Conservation (phyloP, 176 grass and related monocot genomes). For the Oryza rufipogon region DNA sequence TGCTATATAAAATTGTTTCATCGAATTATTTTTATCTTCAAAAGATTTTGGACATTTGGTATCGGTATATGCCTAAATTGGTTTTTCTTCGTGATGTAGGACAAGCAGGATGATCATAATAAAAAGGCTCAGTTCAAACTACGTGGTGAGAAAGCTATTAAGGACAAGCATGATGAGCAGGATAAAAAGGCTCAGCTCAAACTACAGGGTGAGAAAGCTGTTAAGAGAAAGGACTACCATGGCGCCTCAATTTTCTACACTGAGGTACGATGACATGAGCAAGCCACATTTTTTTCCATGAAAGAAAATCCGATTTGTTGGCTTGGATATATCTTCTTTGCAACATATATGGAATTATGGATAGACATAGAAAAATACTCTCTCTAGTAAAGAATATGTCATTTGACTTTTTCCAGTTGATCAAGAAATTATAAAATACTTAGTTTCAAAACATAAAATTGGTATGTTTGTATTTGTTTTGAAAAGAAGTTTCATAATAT, state of each 20-base stretch:
- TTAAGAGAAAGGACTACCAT: conserved; percentile 45
- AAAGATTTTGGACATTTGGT: not conserved
- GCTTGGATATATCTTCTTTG: not conserved
- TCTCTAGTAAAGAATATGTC: no score
- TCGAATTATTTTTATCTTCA: conserved; percentile 14
- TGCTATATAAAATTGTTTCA: conserved; percentile 6
- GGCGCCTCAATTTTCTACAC: conserved; percentile 22
- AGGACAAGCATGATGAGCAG: conserved; percentile 18
- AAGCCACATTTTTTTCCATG: not conserved
- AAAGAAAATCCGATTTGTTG: not conserved
- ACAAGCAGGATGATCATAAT: conserved; percentile 7
- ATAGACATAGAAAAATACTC: no score
- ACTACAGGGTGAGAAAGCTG: conserved; percentile 38
- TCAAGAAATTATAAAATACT: not conserved
- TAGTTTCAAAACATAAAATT: not conserved
- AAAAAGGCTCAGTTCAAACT: conserved; percentile 35
- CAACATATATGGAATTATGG: not conserved
- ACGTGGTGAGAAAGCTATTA: conserved; percentile 37
- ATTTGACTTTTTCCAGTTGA: no score
- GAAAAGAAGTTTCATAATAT: not conserved
- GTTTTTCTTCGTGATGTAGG: conserved; percentile 26
- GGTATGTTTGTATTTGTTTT: not conserved
- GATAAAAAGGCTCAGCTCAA: conserved; percentile 30
- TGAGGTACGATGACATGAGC: conserved; percentile 17
- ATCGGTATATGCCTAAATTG: not conserved